These are phyloP conservation scores for Cercis canadensis DNA, from an alignment of 306 rosid genomes.

Conservation along the genomic window DNA sequence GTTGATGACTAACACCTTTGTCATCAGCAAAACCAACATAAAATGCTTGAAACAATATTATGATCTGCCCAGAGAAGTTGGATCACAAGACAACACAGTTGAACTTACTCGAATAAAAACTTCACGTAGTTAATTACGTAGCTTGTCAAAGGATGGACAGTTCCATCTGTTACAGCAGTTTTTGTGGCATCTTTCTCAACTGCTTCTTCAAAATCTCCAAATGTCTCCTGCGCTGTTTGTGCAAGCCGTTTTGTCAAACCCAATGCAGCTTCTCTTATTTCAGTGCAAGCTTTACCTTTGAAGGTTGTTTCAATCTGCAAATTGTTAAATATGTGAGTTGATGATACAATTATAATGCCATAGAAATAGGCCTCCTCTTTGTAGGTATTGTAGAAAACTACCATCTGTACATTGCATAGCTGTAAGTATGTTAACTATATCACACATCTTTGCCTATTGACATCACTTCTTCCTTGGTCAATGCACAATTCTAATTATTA, in stretches of 20 bases:
- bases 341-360: conserved; percentile 28
- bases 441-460: conserved; percentile 8
- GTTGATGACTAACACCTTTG: conserved; percentile 9
- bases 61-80: conserved; percentile 12
- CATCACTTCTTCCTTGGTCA: conserved; percentile 1
- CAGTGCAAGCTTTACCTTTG: conserved; percentile 82
- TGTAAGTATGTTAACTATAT: conserved; percentile 16
- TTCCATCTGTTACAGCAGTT: conserved; percentile 96
- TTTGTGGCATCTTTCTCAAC: conserved; percentile 96
- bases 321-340: conserved; percentile 27
- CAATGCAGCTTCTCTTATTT: conserved; percentile 79
- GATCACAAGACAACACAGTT: conserved; percentile 11
- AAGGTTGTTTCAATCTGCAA: conserved; percentile 83
- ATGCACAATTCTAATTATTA: conserved; percentile 7
- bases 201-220: conserved; percentile 98
- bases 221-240: conserved; percentile 87
- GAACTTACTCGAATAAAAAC: conserved; percentile 93
- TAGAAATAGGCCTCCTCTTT: conserved; percentile 15
- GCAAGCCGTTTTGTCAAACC: conserved; percentile 91
- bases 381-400: conserved; percentile 8
- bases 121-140: conserved; percentile 94
- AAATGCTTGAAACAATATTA: conserved; percentile 32
- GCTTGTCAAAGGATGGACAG: conserved; percentile 98
- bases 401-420: conserved; percentile 4
- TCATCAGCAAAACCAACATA: background rate